Conservation (phyloP, 2,329 filamentous ascomycete species). For the Fusarium sp. region DNA sequence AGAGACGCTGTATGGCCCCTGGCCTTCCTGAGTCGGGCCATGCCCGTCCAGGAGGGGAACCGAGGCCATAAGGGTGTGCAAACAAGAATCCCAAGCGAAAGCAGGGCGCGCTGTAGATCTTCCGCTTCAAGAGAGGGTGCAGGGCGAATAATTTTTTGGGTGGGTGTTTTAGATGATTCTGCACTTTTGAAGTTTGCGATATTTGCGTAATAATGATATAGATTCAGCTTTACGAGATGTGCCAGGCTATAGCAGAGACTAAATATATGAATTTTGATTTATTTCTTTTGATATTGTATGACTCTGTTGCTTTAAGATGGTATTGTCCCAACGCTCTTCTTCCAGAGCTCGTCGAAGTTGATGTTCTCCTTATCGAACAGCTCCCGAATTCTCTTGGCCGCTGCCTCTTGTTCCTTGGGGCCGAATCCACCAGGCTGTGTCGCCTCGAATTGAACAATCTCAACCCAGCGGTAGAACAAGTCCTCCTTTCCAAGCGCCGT, state of each 20-base stretch:
- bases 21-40: conserved; percentile 12
- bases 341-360: conserved; percentile 87
- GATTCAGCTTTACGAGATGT: not conserved
- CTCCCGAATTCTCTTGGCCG: conserved; percentile 79
- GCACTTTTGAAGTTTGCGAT: not conserved
- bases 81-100: conserved; percentile 51
- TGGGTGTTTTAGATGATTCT: not conserved
- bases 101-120: conserved; percentile 48
- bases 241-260: not conserved
- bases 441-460: conserved; percentile 90
- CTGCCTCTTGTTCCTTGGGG: conserved; percentile 76
- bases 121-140: conserved; percentile 37
- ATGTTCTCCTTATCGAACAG: conserved; percentile 81
- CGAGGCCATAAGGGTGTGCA: conserved; percentile 45
- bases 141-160: conserved; percentile 16
- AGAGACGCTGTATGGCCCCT: conserved; percentile 45
- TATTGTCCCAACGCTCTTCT: conserved; percentile 60
- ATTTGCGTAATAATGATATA: not conserved
- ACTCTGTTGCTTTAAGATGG: not conserved
- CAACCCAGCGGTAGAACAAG: conserved; percentile 92
- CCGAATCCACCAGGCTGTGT: conserved; percentile 84
- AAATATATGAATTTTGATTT: not conserved
- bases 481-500: conserved; percentile 84
- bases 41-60: conserved; percentile 10
- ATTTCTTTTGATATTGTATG: not conserved